Percentiles rank a stretch among this genome's conserved stretches.
phyloP scores from a whole-genome alignment of 495 filamentous ascomycete species.

The Penicillium mononematosum region DNA sequence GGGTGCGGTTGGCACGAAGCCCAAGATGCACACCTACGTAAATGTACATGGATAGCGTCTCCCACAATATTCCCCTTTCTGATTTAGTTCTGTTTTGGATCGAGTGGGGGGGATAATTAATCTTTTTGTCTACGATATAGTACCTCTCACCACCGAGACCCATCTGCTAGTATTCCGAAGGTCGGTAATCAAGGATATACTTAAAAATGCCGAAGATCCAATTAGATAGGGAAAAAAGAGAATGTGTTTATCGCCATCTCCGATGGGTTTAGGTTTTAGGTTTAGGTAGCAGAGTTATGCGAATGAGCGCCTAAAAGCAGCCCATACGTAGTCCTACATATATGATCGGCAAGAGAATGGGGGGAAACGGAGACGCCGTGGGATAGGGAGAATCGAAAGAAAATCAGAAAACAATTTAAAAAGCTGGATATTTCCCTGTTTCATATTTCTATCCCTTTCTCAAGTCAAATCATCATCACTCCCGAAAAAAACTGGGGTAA shows the following conservation, averaged over 20 bases:
- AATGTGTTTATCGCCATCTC: neutral
- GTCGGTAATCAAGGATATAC: neutral
- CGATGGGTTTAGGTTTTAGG: neutral
- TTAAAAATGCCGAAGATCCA: neutral
- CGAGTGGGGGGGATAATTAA: neutral
- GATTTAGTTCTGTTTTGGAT: neutral
- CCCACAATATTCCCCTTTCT: neutral
- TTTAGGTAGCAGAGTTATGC: neutral
- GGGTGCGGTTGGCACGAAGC: neutral
- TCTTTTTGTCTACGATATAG: no score
- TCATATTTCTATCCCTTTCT: neutral
- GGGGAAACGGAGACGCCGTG: no score
- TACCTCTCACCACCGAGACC: neutral
- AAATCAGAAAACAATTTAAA: neutral
- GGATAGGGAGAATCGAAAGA: neutral
- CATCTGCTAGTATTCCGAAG: neutral
- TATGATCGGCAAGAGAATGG: neutral
- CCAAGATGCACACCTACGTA: neutral
- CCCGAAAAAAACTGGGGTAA: neutral
- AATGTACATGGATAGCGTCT: neutral
- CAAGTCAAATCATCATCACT: conserved; percentile 3
- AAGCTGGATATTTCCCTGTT: conserved; percentile 5
- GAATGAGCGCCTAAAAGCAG: neutral
- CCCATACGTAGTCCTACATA: neutral
- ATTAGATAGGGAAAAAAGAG: neutral